These are phyloP conservation scores for Puccinia hordei DNA, from an alignment of 1,284 basidiomycete genomes.

Conservation along the genomic window DNA sequence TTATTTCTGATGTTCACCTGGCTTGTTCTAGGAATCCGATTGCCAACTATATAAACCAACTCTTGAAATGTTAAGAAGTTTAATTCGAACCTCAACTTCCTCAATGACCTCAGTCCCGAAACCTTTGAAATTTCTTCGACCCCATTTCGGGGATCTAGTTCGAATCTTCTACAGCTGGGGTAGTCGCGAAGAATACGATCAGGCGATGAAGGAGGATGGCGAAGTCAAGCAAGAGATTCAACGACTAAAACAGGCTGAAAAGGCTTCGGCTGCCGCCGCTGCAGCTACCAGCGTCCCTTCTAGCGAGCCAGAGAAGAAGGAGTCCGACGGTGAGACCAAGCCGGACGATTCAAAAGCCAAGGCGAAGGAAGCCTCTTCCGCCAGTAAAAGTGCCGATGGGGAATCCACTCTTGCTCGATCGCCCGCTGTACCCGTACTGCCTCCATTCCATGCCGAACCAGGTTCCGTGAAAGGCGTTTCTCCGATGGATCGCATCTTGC, in stretches of 20 bases:
- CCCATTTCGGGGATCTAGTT: conserved; percentile 81
- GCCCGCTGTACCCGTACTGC: conserved; percentile 4
- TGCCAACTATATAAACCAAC: conserved; percentile 82
- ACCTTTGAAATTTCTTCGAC: conserved; percentile 96
- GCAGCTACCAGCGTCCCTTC: not conserved
- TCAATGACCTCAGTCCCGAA: conserved; percentile 99
- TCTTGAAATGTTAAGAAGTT: conserved; percentile 86
- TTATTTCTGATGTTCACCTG: not conserved
- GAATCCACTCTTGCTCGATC: not conserved
- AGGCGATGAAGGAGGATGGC: conserved; percentile 61
- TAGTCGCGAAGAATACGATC: conserved; percentile 32
- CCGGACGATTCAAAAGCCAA: conserved; percentile 2
- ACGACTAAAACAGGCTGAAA: conserved; percentile 54
- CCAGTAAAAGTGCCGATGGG: conserved; percentile 1
- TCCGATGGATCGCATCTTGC: conserved; percentile 69
- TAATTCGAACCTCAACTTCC: conserved; percentile 94
- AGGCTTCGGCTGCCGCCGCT: conserved; percentile 3
- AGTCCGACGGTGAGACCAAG: conserved; percentile 6
- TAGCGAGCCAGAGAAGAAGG: conserved; percentile 30
- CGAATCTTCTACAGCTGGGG: conserved; percentile 54
- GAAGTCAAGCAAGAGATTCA: conserved; percentile 77
- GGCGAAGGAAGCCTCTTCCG: conserved; percentile 1
- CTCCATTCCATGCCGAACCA: conserved; percentile 49
- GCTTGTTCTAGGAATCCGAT: conserved; percentile 73
- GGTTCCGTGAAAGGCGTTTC: conserved; percentile 50